Evolutionary conservation across 306 rosid genomes (phyloP).

Genomic region (Cucumis cinereus): DNA sequence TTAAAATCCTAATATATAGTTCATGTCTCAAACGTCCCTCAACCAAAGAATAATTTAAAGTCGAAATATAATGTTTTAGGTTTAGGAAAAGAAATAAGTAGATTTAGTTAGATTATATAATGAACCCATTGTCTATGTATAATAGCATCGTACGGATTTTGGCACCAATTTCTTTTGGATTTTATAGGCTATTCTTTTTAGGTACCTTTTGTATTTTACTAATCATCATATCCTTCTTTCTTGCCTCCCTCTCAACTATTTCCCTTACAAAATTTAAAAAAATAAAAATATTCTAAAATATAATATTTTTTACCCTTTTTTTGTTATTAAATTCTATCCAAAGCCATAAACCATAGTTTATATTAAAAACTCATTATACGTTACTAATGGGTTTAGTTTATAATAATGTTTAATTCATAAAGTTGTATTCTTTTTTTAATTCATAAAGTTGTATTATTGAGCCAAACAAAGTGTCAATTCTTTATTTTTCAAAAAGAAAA

Average conservation of each 20-base stretch:
- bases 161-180: not conserved
- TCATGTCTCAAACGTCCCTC: too few relatives aligned
- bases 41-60: not conserved
- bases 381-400: not conserved
- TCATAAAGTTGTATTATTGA: not conserved
- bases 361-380: not conserved
- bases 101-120: not conserved
- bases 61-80: not conserved
- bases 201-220: not conserved
- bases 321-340: not conserved
- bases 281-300: not conserved
- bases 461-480: not conserved
- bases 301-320: not conserved
- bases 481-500: not conserved
- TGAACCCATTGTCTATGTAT: not conserved
- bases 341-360: not conserved
- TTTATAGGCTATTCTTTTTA: not conserved
- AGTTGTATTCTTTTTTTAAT: not conserved
- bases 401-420: not conserved
- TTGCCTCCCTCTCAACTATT: not conserved
- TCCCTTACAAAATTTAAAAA: not conserved
- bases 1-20: too few relatives aligned
- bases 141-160: not conserved
- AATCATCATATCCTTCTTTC: not conserved
- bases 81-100: not conserved